Conservation (phyloP, 2,329 filamentous ascomycete species). For the Thermomyces lanuginosus region DNA sequence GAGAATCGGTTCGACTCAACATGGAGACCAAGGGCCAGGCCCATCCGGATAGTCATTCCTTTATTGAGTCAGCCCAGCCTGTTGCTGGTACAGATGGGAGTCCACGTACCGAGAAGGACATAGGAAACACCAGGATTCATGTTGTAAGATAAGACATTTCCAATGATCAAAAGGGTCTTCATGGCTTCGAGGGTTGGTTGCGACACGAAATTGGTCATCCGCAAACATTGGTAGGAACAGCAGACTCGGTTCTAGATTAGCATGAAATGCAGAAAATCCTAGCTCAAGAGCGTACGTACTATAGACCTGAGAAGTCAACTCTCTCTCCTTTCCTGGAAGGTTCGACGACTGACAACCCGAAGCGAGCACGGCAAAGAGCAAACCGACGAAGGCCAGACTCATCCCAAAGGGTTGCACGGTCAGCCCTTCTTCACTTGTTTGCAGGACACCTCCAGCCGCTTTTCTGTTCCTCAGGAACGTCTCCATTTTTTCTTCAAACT, state of each 20-base stretch:
- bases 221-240: conserved; percentile 48
- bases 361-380: conserved; percentile 46
- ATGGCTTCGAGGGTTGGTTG: conserved; percentile 45
- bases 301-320: conserved; percentile 48
- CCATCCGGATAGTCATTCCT: conserved; percentile 44
- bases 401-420: conserved; percentile 42
- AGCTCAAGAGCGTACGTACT: conserved; percentile 21
- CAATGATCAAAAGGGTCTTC: conserved; percentile 45
- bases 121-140: conserved; percentile 51
- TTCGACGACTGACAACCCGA: conserved; percentile 46
- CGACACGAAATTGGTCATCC: conserved; percentile 48
- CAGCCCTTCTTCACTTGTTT: conserved; percentile 24
- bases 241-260: conserved; percentile 34
- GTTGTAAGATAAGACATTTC: conserved; percentile 45
- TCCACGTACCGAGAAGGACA: conserved; percentile 35
- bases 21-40: conserved; percentile 44
- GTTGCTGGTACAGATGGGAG: background rate
- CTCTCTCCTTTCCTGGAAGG: conserved; percentile 41
- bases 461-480: conserved; percentile 37
- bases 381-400: conserved; percentile 40
- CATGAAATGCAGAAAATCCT: background rate
- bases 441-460: conserved; percentile 26
- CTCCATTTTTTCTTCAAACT: conserved; percentile 39
- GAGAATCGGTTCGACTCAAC: conserved; percentile 40
- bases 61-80: conserved; percentile 3